These are phyloP conservation scores for Talaromyces sp. DNA, from an alignment of 2,329 filamentous ascomycete genomes.

Conservation along the genomic window DNA sequence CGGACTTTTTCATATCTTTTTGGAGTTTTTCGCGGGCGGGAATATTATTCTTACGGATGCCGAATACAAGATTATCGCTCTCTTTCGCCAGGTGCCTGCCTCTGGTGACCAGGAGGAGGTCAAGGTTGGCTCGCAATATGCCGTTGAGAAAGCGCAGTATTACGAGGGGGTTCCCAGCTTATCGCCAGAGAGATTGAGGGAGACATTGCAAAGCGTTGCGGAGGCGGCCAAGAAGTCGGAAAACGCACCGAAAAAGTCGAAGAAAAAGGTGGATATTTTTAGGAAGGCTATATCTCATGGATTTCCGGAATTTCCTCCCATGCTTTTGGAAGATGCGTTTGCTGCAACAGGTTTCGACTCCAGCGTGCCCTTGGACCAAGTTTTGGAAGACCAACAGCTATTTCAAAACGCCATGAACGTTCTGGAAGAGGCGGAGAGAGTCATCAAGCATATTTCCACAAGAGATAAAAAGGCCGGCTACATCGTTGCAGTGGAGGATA, in stretches of 20 bases:
- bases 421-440: slow-evolving; percentile 64
- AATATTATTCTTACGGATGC: slow-evolving; percentile 90
- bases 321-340: slow-evolving; percentile 82
- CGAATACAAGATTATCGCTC: slow-evolving; percentile 73
- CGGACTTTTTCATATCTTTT: slow-evolving; percentile 77
- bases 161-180: slow-evolving; percentile 69
- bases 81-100: slow-evolving; percentile 75
- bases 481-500: slow-evolving; percentile 68
- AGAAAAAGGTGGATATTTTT: slow-evolving; percentile 70
- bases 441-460: slow-evolving; percentile 65
- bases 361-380: slow-evolving; percentile 60
- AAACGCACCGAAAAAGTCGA: slow-evolving; percentile 58
- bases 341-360: slow-evolving; percentile 66
- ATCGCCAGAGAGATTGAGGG: slow-evolving; percentile 66
- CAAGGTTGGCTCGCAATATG: slow-evolving; percentile 71
- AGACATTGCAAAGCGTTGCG: slow-evolving; percentile 64
- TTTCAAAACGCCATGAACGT: slow-evolving; percentile 64
- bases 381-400: slow-evolving; percentile 62
- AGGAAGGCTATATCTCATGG: slow-evolving; percentile 76
- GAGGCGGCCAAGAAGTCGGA: slow-evolving; percentile 26
- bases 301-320: slow-evolving; percentile 83
- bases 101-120: slow-evolving; percentile 81
- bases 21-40: slow-evolving; percentile 95
- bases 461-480: slow-evolving; percentile 69
- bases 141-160: slow-evolving; percentile 78